phyloP scores from a whole-genome alignment of 2,329 filamentous ascomycete species.

The Aspergillus sp. region DNA sequence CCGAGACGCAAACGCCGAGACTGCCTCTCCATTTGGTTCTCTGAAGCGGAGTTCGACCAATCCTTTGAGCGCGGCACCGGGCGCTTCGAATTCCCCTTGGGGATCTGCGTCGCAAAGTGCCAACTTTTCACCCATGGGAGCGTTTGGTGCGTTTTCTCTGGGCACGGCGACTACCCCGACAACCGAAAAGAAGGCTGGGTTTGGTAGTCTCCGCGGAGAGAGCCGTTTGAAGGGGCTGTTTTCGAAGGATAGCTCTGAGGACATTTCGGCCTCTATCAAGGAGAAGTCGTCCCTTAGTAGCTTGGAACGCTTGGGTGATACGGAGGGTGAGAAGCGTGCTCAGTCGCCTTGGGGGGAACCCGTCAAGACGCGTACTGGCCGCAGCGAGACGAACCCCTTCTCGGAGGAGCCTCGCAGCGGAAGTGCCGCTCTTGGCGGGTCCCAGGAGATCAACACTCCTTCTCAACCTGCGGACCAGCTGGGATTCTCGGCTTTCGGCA shows the following conservation, averaged over 20 bases:
- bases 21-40: slow-evolving; percentile 52
- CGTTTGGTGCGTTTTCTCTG: slow-evolving; percentile 88
- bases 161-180: slow-evolving; percentile 52
- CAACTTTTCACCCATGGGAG: slow-evolving; percentile 72
- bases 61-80: slow-evolving; percentile 54
- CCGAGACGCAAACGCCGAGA: slow-evolving; percentile 44
- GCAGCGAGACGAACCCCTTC: slow-evolving; percentile 53
- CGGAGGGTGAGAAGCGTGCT: slow-evolving; percentile 47
- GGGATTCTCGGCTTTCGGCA: slow-evolving; percentile 62
- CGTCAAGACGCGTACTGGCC: slow-evolving; percentile 49
- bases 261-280: slow-evolving; percentile 53
- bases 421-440: slow-evolving; percentile 70
- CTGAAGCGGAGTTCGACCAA: slow-evolving; percentile 59
- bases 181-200: slow-evolving; percentile 70
- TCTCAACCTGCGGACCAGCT: slow-evolving; percentile 54
- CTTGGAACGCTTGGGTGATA: slow-evolving; percentile 57
- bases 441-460: slow-evolving; percentile 66
- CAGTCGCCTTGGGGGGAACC: slow-evolving; percentile 55
- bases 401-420: slow-evolving; percentile 56
- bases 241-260: slow-evolving; percentile 73
- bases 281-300: slow-evolving; percentile 58
- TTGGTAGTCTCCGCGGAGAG: slow-evolving; percentile 69
- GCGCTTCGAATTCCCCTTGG: slow-evolving; percentile 58
- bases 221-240: slow-evolving; percentile 86
- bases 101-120: slow-evolving; percentile 61